Evolutionary conservation across 1,284 basidiomycete genomes (phyloP).

Genomic region (Xerocomus minutiporus): DNA sequence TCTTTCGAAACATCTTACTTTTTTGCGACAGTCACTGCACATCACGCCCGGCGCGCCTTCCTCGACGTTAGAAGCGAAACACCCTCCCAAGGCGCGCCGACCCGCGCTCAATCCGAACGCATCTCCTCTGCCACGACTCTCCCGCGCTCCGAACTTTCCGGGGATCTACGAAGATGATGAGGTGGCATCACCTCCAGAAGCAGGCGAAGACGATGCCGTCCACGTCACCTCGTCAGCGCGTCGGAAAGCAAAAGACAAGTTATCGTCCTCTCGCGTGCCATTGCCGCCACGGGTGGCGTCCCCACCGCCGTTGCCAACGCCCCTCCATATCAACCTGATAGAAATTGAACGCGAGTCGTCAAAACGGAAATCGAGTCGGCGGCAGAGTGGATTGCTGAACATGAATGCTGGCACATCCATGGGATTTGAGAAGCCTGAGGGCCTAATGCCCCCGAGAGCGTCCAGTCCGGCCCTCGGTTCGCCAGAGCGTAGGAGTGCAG

Average conservation of each 20-base stretch:
- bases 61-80: slow-evolving; percentile 41
- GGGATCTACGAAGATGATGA: slow-evolving; percentile 70
- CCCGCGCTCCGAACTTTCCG: slow-evolving; percentile 62
- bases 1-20: slow-evolving; percentile 61
- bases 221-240: slow-evolving; percentile 33
- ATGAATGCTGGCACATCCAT: slow-evolving; percentile 18
- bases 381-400: slow-evolving; percentile 62
- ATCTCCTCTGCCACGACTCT: slow-evolving; percentile 53
- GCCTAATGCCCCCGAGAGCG: slow-evolving; percentile 44
- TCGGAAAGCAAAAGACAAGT: slow-evolving; percentile 38
- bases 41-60: slow-evolving; percentile 34
- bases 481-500: slow-evolving; percentile 50
- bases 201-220: slow-evolving; percentile 37
- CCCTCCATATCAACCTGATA: slow-evolving; percentile 32
- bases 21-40: slow-evolving; percentile 57
- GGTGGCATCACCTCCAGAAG: slow-evolving; percentile 38
- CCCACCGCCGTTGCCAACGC: slow-evolving; percentile 29
- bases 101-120: slow-evolving; percentile 39
- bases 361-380: slow-evolving; percentile 52
- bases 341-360: slow-evolving; percentile 29
- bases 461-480: slow-evolving; percentile 67
- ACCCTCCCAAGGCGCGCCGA: slow-evolving; percentile 44
- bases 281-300: slow-evolving; percentile 39
- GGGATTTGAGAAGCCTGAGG: slow-evolving; percentile 26
- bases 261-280: slow-evolving; percentile 42